Base-by-base conservation (phyloP, 148 eudicot genomes). In the Chenopodium suecicum region DNA sequence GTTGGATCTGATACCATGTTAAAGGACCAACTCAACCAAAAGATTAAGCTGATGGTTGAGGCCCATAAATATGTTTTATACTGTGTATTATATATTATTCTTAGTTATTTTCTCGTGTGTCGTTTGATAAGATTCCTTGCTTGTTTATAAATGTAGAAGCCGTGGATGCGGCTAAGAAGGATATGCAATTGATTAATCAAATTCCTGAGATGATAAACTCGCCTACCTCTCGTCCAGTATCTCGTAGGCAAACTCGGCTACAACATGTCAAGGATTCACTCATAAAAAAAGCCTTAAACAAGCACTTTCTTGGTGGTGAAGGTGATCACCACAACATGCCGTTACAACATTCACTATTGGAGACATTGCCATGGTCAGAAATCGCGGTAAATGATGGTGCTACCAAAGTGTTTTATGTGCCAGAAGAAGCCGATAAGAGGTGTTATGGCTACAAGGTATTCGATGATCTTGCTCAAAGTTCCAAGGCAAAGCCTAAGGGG, bases 221-320 rank as follows among this genome's bases (percentile, higher is more conserved):
- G 0, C 13, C 62, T 11, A 20, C 62, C 12, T 54, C 79, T 60
- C 73, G 73, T 32, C 67, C 77, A 14, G 77, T 80, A 0, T 58
- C 6, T 50, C 83, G 83, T 23, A 76, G 83, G 62, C 83, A 84
- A 37, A 76, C 73, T 32, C 80, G 80, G 12, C 17, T 80, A 0
- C 73, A 58, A 23, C 69, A 29, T 17, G 22, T 70, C 7, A 75
- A 76, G 47, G 20, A 73, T 46, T 8, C 31, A 50, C 80, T 84
- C 4, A 75, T 84, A 1, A 70, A 70, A 14, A 71, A 80, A n/a
- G 83, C 83, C 47, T 44, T 84, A 4, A n/a, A 58, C 75, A 72
- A 81, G 22, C 86, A 80, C 22, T 66, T 81, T 67, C 3, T 41
- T 1, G 19, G 6, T 41, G 44, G 44, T 11, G 48, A 48, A 4